These are phyloP conservation scores for Penicillium sp. DNA, from an alignment of 2,329 filamentous ascomycete species.

Conservation along the genomic window DNA sequence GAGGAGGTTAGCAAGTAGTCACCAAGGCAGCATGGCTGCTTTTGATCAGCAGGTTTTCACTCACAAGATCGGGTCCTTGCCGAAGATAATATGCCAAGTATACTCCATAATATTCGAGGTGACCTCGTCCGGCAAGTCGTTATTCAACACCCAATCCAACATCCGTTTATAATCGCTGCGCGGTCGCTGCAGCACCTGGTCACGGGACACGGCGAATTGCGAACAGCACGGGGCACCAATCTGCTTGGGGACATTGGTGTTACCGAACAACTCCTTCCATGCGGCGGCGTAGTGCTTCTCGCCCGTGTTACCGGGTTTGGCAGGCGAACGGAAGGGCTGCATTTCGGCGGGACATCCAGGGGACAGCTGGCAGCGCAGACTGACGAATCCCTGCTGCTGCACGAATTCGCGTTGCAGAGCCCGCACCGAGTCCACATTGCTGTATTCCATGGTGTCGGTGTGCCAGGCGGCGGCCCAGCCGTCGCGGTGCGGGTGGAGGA, in stretches of 20 bases:
- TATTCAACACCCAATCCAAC: conserved; percentile 62
- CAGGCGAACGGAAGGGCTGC: conserved; percentile 27
- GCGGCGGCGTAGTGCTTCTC: conserved; percentile 37
- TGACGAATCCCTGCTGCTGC: conserved; percentile 59
- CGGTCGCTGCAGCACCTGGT: conserved; percentile 54
- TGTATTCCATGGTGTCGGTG: conserved; percentile 60
- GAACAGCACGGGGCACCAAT: conserved; percentile 64
- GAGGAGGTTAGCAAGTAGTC: conserved; percentile 8
- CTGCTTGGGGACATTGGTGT: conserved; percentile 46
- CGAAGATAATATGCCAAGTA: conserved; percentile 63
- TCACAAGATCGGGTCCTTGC: conserved; percentile 41
- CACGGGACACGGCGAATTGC: conserved; percentile 64
- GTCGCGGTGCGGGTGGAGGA: conserved; percentile 61
- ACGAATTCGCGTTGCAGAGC: conserved; percentile 56
- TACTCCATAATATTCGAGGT: conserved; percentile 66
- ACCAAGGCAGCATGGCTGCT: background rate
- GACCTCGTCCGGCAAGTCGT: conserved; percentile 56
- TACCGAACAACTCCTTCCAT: conserved; percentile 28
- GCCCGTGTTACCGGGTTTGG: conserved; percentile 27
- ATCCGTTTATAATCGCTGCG: conserved; percentile 58
- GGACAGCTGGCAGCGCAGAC: conserved; percentile 56
- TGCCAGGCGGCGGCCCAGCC: conserved; percentile 55
- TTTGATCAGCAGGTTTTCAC: no score
- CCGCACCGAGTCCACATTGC: conserved; percentile 56
- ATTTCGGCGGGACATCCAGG: conserved; percentile 40